Base-by-base conservation (phyloP, 2,329 filamentous ascomycete species). In the Thelonectria discophora region DNA sequence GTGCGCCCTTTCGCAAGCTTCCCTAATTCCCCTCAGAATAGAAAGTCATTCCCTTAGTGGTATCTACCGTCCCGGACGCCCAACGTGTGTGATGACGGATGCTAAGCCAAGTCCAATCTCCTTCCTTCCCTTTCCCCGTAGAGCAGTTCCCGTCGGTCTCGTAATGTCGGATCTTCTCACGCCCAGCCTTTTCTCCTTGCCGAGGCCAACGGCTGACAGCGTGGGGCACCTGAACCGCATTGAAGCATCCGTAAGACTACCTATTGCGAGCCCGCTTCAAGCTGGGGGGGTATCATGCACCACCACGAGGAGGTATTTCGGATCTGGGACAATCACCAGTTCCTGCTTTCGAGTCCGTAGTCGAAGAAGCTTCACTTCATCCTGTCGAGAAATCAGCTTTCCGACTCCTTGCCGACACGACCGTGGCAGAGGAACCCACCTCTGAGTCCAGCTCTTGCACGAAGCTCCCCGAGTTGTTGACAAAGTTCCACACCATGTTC, bases 301-400 rank as follows among this genome's bases (percentile, higher is more conserved):
- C 39, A 93, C 89, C 56, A 94, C 87, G 39, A 94, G 83, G 48
- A 95, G 81, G 76, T 91, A 96, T 72, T 92, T 93, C 42, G 85
- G 73, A 75, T 94, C 92, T 75, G 91, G 91, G 18, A 94, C 90
- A 72, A 95, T 92, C 61, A 95, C 90, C 64, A 95, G 79, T 76
- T 96, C 92, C 69, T 93, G 90, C 76, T 91, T 93, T 80, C 89
- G 93, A n/a, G 91, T 94, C 66, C 92, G 85, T 66, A 96, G 74
- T 65, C 91, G 84, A 53, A 95, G 77, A 49, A 95, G 80, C 77
- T 89, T 93, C 65, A 94, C 78, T 73, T 94, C 91, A 71, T 95
- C 92, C 84, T 90, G 65, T 52, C 34, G 1, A 47, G 18, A 13
- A n/a, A 57, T 76, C 53, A 76, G 74, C 42, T 18, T 47, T 47